Evolutionary conservation across 1,139 yeast species (phyloP).

Genomic region (Spathaspora sp.): DNA sequence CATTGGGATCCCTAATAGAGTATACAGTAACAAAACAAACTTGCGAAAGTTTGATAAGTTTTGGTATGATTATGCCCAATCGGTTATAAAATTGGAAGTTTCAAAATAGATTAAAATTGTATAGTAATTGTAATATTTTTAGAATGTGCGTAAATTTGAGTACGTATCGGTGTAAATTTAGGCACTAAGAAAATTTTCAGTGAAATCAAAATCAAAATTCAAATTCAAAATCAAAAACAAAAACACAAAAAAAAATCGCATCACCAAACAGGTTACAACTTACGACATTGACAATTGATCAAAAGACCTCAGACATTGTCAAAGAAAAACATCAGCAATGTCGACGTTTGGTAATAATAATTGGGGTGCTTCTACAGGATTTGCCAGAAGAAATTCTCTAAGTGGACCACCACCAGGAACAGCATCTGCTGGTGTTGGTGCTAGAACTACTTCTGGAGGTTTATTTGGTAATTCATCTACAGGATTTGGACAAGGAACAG

Average conservation of each 20-base stretch:
- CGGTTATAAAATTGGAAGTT: slow-evolving; percentile 27
- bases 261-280: background rate
- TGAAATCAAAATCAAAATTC: no score
- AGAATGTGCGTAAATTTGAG: slow-evolving; percentile 1
- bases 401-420: slow-evolving; percentile 13
- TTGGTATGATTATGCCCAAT: slow-evolving; percentile 40
- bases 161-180: slow-evolving; percentile 1
- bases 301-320: background rate
- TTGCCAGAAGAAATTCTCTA: slow-evolving; percentile 22
- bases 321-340: slow-evolving; percentile 7
- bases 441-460: slow-evolving; percentile 1
- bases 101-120: background rate
- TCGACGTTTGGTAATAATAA: slow-evolving; percentile 14
- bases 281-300: background rate
- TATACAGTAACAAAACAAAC: slow-evolving; percentile 38
- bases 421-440: background rate
- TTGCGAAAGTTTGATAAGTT: slow-evolving; percentile 45
- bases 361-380: slow-evolving; percentile 28
- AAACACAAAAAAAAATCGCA: background rate
- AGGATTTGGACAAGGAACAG: slow-evolving; percentile 1
- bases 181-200: slow-evolving; percentile 1
- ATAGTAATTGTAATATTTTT: background rate
- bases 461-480: slow-evolving; percentile 20
- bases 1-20: slow-evolving; percentile 64
- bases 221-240: no score